Evolutionary conservation across 2,329 filamentous ascomycete species (phyloP).

Genomic region (Sclerotinia spermophila): DNA sequence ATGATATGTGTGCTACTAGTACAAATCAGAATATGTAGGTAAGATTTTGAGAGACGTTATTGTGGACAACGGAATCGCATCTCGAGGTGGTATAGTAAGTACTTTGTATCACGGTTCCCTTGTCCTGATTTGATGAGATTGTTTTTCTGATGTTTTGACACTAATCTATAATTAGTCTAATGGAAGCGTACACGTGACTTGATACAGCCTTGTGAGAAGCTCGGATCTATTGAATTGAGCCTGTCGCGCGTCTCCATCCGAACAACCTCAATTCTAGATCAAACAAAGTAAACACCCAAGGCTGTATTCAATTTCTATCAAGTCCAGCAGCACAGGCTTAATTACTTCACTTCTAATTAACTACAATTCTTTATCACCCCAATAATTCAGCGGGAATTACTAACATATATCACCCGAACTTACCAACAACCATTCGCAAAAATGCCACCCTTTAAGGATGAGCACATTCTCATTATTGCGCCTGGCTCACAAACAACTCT

Average conservation of each 20-base stretch:
- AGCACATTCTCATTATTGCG: constrained; percentile 43
- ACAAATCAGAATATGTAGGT: too few species aligned
- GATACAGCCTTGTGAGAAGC: neutral
- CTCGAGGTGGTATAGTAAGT: neutral
- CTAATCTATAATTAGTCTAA: neutral
- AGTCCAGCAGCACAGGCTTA: neutral
- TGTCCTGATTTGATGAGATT: neutral
- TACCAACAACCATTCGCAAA: neutral
- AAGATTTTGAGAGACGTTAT: neutral
- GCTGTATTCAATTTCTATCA: neutral
- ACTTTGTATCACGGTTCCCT: neutral
- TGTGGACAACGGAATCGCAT: too few species aligned
- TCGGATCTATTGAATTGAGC: neutral
- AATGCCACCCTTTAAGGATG: constrained; percentile 37
- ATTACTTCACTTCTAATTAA: neutral
- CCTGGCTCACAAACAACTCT: constrained; percentile 40
- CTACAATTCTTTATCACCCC: neutral
- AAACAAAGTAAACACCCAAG: neutral
- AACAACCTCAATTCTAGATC: constrained; percentile 11
- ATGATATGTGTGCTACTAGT: too few species aligned
- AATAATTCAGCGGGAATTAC: neutral
- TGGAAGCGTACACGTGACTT: neutral
- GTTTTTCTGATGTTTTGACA: neutral
- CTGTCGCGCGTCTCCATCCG: neutral
- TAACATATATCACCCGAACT: neutral